Base-by-base conservation (phyloP, 2,329 filamentous ascomycete genomes). In the Lasiodiplodia citricola region DNA sequence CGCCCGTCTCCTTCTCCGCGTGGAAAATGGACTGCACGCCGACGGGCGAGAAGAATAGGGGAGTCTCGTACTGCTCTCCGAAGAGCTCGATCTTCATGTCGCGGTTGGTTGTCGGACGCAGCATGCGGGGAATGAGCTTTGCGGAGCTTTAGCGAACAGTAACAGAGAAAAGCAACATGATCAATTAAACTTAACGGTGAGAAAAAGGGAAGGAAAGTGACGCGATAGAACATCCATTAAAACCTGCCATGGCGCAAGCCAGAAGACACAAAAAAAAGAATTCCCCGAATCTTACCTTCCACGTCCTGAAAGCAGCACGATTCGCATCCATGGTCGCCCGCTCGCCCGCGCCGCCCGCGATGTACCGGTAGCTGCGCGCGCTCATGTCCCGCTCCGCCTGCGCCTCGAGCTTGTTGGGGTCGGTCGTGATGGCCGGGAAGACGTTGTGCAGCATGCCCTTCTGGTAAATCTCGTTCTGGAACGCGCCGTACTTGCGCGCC, bases 11-110 rank as follows among this genome's bases (percentile, higher is more conserved):
- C n/a, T 85, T 86, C 71, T 91, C 87, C 0, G 82, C 76, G 72
- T 93, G 89, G 77, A 91, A 90, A 31, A 91, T 87, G 0, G 81
- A 80, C 71, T 92, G 88, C 0, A 91, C 88, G 0, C 91, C 90
- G 0, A 92, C 82, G 0, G 90, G 90, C 2, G 89, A 89, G 78
- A 91, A 85, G 2, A 91, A 76, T 1, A 91, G 74, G 0, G 88
- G 88, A 3, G 78, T 81, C 8, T 82, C 76, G 47, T 84, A 79
- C 62, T 80, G 77, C 63, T 82, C 76, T 7, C 82, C 83, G 18
- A 80, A 74, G 52, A 68, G 38, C 37, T 31, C 64, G 38, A 65
- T 18, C 16, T 38, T 38, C 50, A 63, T 56, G 35, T 68, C 67
- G 38, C 67, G 67, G 23, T 50, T 52, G 8, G 67, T 69, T 4